Evolutionary conservation across 768 basidiomycete genomes (phyloP).

Genomic region (Rhodosporidiobolus odoratus): DNA sequence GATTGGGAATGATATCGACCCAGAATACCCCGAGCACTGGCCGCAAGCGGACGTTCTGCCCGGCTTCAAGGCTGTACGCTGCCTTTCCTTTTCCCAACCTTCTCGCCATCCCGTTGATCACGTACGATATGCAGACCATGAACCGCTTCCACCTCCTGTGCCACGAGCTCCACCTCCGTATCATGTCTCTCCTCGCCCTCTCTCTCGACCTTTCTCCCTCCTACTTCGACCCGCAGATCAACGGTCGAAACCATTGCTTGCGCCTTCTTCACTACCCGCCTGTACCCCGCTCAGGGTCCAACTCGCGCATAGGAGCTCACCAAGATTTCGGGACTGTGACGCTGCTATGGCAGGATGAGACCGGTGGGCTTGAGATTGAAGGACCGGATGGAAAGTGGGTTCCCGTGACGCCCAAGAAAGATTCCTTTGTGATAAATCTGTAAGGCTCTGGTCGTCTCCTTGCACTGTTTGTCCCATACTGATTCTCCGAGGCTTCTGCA

Average conservation of each 20-base stretch:
- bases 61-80: constrained; percentile 50
- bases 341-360: constrained; percentile 58
- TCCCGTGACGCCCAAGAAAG: constrained; percentile 44
- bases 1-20: constrained; percentile 54
- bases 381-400: constrained; percentile 51
- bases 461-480: constrained; percentile 52
- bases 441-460: not conserved
- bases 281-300: constrained; percentile 45
- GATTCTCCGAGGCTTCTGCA: constrained; percentile 48
- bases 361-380: constrained; percentile 62
- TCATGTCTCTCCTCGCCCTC: constrained; percentile 55
- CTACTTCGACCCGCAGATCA: constrained; percentile 48
- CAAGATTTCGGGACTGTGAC: constrained; percentile 57
- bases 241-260: constrained; percentile 49
- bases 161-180: constrained; percentile 51
- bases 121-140: not conserved
- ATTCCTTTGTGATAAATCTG: constrained; percentile 43
- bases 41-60: constrained; percentile 55
- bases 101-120: not conserved
- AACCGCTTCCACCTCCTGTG: constrained; percentile 46
- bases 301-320: constrained; percentile 52
- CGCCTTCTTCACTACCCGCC: constrained; percentile 58
- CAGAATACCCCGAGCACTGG: constrained; percentile 57
- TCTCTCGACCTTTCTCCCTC: constrained; percentile 52
- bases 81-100: not conserved